A percentile compares a stretch with the other conserved stretches of the same genome.
These are phyloP conservation scores for Aspergillus taichungensis DNA, from an alignment of 495 filamentous ascomycete genomes.

Conservation along the genomic window DNA sequence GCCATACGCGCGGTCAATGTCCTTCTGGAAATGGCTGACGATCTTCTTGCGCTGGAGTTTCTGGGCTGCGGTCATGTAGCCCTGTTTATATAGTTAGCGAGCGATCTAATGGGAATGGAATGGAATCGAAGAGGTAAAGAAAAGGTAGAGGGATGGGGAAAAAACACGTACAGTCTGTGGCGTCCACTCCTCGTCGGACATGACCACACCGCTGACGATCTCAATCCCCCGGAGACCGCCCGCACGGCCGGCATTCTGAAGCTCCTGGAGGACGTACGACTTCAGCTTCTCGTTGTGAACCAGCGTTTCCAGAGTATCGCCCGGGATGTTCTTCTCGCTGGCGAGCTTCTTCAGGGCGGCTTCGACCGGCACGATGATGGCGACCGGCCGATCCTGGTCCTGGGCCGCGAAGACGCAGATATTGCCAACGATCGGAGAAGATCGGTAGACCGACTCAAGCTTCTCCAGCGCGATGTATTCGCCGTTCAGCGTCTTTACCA, in stretches of 20 bases:
- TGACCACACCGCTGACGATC: conserved; percentile 83
- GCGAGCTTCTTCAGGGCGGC: conserved; percentile 79
- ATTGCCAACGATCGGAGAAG: conserved; percentile 76
- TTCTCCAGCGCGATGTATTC: conserved; percentile 99
- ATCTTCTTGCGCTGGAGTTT: conserved; percentile 51
- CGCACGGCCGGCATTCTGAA: conserved; percentile 64
- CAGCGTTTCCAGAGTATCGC: conserved; percentile 63
- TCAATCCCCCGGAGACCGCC: conserved; percentile 80
- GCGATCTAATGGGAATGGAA: not conserved
- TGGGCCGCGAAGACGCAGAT: conserved; percentile 88
- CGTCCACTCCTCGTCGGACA: conserved; percentile 96
- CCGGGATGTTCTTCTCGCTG: conserved; percentile 58
- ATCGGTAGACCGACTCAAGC: conserved; percentile 91
- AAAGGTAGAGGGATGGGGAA: not conserved
- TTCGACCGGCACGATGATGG: conserved; percentile 89
- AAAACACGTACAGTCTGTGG: conserved; percentile 84
- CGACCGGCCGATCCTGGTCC: conserved; percentile 76
- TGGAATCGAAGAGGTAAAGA: not conserved
- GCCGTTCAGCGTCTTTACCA: conserved; percentile 91
- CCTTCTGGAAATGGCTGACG: conserved; percentile 31
- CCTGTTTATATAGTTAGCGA: conserved; percentile 25
- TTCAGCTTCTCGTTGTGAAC: conserved; percentile 80
- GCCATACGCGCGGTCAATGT: conserved; percentile 42
- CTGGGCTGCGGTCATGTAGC: conserved; percentile 46
- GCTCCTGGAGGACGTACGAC: conserved; percentile 66